Evolutionary conservation across 2,329 filamentous ascomycete genomes (phyloP), one percentile per base, ranked within the genome.

Genomic region (Cadophora sp.): DNA sequence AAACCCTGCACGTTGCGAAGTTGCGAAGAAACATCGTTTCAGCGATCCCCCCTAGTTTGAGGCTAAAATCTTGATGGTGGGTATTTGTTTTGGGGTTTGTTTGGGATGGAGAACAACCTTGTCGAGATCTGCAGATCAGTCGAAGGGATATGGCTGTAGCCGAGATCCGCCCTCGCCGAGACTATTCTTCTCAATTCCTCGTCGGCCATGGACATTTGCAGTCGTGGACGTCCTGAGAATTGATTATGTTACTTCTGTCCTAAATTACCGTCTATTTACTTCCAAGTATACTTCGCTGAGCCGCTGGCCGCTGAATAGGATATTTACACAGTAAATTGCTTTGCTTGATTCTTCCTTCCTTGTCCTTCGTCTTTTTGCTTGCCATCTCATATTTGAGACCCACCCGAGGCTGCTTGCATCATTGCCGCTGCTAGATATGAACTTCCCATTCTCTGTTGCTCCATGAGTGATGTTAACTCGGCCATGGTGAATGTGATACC

Each of bases 401-500:
- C 53, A 16, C 53, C 53, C 2, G 9, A 22, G 4, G 53, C 53
- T 41, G 30, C 53, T 22, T 64, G 39, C 62, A 64, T 64, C 62
- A 64, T 64, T 6, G 51, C n/a, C 13, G 16, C 9, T 33, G 55
- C 51, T 20, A 53, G 7, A 18, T 39, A 43, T 8, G 41, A 30
- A 20, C 33, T 39, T 1, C 62, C 62, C 27, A 47, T 64, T 30
- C 24, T 58, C 39, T 64, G 62, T 36, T 47, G 39, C 45, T 64
- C 33, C 41, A 56, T 45, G 33, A 64, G 30, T 18, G 45, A 33
- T 58, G 41, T 33, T 9, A 64, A 8, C 20, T 58, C 39, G 22
- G 62, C 62, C 62, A 64, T 64, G 39, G 51, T 58, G 20, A 64
- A 47, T 13, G 20, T 58, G 1, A 48, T 20, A 22, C 62, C 62